Conservation (phyloP, 1,139 yeast species). For the Yamadazyma dendronema region DNA sequence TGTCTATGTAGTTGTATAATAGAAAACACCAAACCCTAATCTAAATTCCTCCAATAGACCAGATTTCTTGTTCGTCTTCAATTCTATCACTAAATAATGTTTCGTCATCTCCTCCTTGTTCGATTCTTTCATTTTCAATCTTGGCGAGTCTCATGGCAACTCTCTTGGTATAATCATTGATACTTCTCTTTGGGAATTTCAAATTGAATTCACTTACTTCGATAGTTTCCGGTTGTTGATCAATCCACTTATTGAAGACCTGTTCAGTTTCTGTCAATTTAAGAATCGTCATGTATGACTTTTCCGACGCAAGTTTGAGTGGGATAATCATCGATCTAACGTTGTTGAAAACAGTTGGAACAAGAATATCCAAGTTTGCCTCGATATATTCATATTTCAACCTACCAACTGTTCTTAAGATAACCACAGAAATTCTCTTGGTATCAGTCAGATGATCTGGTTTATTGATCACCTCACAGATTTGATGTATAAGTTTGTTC, state of each 20-base stretch:
- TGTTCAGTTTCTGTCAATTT: conserved; percentile 69
- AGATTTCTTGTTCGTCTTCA: conserved; percentile 83
- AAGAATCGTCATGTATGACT: conserved; percentile 76
- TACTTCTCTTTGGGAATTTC: conserved; percentile 65
- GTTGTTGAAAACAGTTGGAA: conserved; percentile 75
- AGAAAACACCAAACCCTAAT: no score
- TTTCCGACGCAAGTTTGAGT: conserved; percentile 91
- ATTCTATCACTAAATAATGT: conserved; percentile 79
- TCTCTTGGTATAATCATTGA: conserved; percentile 84
- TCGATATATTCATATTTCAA: conserved; percentile 49
- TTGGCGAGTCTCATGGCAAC: conserved; percentile 81
- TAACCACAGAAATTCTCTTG: conserved; percentile 75
- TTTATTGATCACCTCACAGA: conserved; percentile 47
- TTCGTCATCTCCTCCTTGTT: conserved; percentile 89
- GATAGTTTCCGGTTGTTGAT: conserved; percentile 22
- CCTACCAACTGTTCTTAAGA: conserved; percentile 72
- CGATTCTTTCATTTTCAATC: conserved; percentile 82
- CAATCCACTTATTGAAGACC: conserved; percentile 67
- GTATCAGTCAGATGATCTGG: conserved; percentile 73
- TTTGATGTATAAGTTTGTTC: conserved; percentile 40
- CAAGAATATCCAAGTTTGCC: conserved; percentile 57
- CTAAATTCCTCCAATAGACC: conserved; percentile 81
- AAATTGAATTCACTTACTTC: conserved; percentile 42
- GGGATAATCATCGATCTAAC: conserved; percentile 87
- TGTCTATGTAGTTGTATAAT: background rate